Base-by-base conservation (phyloP, 2,329 filamentous ascomycete species). In the Triangularia setosa region DNA sequence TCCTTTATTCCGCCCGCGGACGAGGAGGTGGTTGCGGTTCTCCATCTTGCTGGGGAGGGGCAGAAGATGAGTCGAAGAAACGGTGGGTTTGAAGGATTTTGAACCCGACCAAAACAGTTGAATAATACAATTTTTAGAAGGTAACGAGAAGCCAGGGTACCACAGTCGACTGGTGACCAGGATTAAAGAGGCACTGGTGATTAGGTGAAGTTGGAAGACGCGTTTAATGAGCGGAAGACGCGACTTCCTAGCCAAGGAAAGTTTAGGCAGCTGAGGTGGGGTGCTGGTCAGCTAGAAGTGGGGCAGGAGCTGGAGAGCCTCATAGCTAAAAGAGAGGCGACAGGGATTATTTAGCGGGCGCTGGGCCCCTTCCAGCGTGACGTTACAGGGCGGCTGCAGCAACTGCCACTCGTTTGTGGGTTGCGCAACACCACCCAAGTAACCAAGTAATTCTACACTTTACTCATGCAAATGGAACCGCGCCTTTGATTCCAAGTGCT, bases 31-130 rank as follows among this genome's bases (percentile, higher is more conserved):
- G n/a, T 61, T 62, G 7, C 61, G 64, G 24, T 63, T 65, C 4
- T 66, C 67, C 65, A 69, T 69, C 21, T 58, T 44, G 40, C 48
- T 57, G 44, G 58, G 25, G 60, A 59, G 11, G 61, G 64, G 28
- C 52, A 52, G n/a, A 24, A 40, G 12, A 18, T 44, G 5, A 44
- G n/a, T 8, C 12, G 27, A 30, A 7, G 12, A 11, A 4, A 35
- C 30, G 9, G 30, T 16, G 30, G 14, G 33, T 40, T n/a, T 18
- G 33, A 14, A 16, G 14, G 14, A n/a, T 4, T 5, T n/a, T 40
- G 33, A n/a, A 14, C 12, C 11, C 14, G 4, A 48, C n/a, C 1
- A 21, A 48, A 48, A 18, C n/a, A 48, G 3, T 18, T 21, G 16
- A 33, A n/a, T n/a, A 3, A 21, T 48, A 48, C 33, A 40, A 18